Base-by-base conservation (phyloP, 1,139 yeast species). In the Geotrichum europaeum region DNA sequence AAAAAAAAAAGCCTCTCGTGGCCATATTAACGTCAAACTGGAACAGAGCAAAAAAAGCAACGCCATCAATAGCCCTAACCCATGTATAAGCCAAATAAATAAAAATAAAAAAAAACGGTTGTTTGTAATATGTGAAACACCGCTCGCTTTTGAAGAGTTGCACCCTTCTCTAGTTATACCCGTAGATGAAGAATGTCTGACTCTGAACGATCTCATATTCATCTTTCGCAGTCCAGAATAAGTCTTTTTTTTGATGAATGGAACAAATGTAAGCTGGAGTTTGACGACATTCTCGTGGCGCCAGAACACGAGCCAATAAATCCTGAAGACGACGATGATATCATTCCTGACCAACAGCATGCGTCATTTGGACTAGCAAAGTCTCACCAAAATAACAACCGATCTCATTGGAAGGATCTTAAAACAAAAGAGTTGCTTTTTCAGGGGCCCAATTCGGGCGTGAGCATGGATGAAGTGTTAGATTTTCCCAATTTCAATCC, bases 301-400 rank as follows among this genome's bases (percentile, higher is more conserved):
- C 68, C 70, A 9, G 75, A 72, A 54, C 72, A 67, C 53, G 68
- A 67, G 61, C 75, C 76, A 4, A 61, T 66, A 54, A 69, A 68
- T 52, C 71, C 72, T 12, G 76, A 73, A 47, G 76, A 72, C 52
- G 75, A 73, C 47, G 76, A 74, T 56, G 76, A 72, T 34, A 60
- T 69, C 15, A 60, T 68, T 34, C 71, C 76, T 0, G 73, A 73
- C 36, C 70, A 67, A n/a, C 45, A 40, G 47, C 65, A 66, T 25
- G 66, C 69, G 1, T 65, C 66, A n/a, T 68, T 69, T 63, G 72
- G 72, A 24, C 63, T 66, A 9, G 60, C 64, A 4, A 63, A 58
- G 47, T 60, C 64, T 3, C 62, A 61, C 43, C 65, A 62, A 56
- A 51, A 28, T 47, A 64, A 61, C 53, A 65, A 66, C 32, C 64